Evolutionary conservation across 2,329 filamentous ascomycete species (phyloP).

Genomic region (Amauroascus verrucosus): DNA sequence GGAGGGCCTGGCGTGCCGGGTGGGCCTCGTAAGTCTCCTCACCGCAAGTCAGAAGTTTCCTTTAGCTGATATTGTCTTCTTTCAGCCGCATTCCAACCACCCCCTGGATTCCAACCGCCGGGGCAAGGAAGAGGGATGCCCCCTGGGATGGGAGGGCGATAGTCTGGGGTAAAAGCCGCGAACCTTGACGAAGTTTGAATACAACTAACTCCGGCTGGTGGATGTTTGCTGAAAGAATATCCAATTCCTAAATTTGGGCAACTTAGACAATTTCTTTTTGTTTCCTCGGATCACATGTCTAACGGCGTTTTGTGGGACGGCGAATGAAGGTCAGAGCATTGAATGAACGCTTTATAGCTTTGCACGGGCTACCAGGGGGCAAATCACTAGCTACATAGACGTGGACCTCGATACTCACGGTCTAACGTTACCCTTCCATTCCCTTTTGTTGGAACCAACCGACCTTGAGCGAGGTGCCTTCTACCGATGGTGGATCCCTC

Average conservation of each 20-base stretch:
- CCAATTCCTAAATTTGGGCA: not conserved
- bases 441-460: too few relatives aligned
- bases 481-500: too few relatives aligned
- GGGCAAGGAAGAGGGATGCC: slow-evolving; percentile 43
- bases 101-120: slow-evolving; percentile 65
- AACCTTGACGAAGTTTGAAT: not conserved
- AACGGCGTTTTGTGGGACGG: slow-evolving; percentile 6
- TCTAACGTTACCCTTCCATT: not conserved
- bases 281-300: not conserved
- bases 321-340: not conserved
- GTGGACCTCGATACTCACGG: not conserved
- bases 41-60: slow-evolving; percentile 15
- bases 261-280: not conserved
- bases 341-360: not conserved
- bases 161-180: slow-evolving; percentile 16
- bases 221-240: slow-evolving; percentile 1
- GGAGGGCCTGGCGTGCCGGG: slow-evolving; percentile 32
- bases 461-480: too few relatives aligned
- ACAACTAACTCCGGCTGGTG: not conserved
- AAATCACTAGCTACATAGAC: not conserved
- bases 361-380: not conserved
- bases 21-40: slow-evolving; percentile 36
- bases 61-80: slow-evolving; percentile 14
- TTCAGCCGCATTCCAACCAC: slow-evolving; percentile 47
- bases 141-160: slow-evolving; percentile 41